Conservation (phyloP, 2,329 filamentous ascomycete genomes). For the Chalaropsis thielavioides region DNA sequence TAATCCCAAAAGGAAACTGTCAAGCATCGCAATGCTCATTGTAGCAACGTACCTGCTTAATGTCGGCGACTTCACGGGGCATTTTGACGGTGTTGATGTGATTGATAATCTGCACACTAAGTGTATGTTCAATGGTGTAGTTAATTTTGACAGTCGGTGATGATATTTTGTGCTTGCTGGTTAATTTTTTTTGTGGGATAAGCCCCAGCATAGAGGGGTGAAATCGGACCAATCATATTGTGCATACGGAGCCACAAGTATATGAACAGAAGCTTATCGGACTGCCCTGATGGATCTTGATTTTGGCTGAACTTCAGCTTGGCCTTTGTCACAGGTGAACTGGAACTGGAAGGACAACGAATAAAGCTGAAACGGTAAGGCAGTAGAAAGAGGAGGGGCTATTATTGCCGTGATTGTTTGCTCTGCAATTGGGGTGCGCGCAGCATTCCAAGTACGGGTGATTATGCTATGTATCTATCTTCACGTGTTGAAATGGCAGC, state of each 20-base stretch:
- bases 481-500: no score
- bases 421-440: not conserved
- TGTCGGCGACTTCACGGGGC: conserved; percentile 95
- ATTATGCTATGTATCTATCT: no score
- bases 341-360: not conserved
- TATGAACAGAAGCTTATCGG: conserved; percentile 13
- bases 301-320: not conserved
- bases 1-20: conserved; percentile 2
- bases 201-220: conserved; percentile 13
- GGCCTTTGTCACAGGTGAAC: not conserved
- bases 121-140: conserved; percentile 17
- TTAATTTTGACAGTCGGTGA: conserved; percentile 16
- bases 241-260: not conserved
- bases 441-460: no score
- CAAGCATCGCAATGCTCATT: not conserved
- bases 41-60: conserved; percentile 55
- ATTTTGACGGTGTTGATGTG: conserved; percentile 46
- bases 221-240: conserved; percentile 12
- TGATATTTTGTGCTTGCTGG: conserved; percentile 17
- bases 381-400: not conserved
- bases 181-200: conserved; percentile 18
- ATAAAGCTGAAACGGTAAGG: not conserved
- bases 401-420: not conserved
- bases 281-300: conserved; percentile 15
- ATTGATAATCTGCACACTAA: conserved; percentile 19